Percentiles rank a stretch among this genome's conserved stretches.
These are phyloP conservation scores for Peronospora destructor DNA, from an alignment of 352 stramenopile genomes.

Conservation along the genomic window DNA sequence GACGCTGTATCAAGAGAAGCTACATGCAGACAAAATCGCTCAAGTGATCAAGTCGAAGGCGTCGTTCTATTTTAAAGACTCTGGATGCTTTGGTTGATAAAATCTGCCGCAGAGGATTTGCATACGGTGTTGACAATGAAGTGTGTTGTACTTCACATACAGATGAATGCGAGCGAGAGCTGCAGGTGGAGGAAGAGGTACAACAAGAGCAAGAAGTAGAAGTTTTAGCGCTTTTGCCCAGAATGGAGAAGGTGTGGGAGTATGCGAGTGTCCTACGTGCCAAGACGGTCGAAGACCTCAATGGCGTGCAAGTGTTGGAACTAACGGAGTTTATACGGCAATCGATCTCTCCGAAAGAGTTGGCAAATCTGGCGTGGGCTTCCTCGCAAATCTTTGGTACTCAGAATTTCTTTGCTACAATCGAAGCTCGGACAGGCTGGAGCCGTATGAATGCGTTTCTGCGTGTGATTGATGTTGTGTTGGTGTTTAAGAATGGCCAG, in stretches of 20 bases:
- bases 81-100: slow-evolving; percentile 5
- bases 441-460: slow-evolving; percentile 18
- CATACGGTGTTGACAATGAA: slow-evolving; percentile 38
- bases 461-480: slow-evolving; percentile 32
- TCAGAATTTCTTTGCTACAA: slow-evolving; percentile 39
- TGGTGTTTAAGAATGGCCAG: slow-evolving; percentile 37
- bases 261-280: slow-evolving; percentile 16
- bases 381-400: slow-evolving; percentile 29
- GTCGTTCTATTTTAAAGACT: neutral
- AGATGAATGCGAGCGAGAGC: slow-evolving; percentile 52
- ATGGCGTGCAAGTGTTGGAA: neutral
- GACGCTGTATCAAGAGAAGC: slow-evolving; percentile 27
- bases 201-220: slow-evolving; percentile 20
- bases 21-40: slow-evolving; percentile 27
- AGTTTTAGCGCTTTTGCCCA: neutral
- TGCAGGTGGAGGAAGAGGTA: slow-evolving; percentile 47
- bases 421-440: neutral
- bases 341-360: slow-evolving; percentile 3
- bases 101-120: slow-evolving; percentile 12
- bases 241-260: slow-evolving; percentile 14
- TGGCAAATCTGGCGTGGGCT: slow-evolving; percentile 27
- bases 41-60: slow-evolving; percentile 32
- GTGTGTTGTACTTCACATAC: slow-evolving; percentile 31
- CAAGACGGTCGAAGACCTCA: slow-evolving; percentile 12
- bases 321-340: slow-evolving; percentile 3